Base-by-base conservation (phyloP, 2,329 filamentous ascomycete genomes). In the Verticillium nubilum region DNA sequence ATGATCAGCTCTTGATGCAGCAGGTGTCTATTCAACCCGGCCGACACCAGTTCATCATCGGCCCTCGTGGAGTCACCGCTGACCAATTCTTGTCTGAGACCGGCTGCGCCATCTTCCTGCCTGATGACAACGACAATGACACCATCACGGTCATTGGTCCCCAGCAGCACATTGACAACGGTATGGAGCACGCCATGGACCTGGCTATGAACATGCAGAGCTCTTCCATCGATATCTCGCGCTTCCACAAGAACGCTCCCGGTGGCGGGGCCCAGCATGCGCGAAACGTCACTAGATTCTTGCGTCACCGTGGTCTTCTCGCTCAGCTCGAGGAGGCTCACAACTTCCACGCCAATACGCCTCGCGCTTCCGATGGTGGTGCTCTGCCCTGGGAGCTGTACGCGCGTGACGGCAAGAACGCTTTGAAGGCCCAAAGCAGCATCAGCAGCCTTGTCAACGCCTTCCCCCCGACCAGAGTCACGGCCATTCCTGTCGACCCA, bases 41-140 rank as follows among this genome's bases (percentile, higher is more conserved):
- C 55, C 87, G 92, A 57, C 95, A 98, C 72, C 93, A 96, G 72
- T 98, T 97, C 79, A 95, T 99, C 69, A 87, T 97, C 63, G 94
- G 94, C 57, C 87, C 94, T 62, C 85, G 88, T 62, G 92, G 91
- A 62, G 84, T 90, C 62, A 87, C 91, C 19, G 80, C 91, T 33
- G 86, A 97, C 60, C 86, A 97, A 53, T 97, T 99, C 79, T 86
- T 97, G 64, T 83, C 87, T 53, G 86, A 97, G 69, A 98, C 95
- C 60, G 94, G 94, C 63, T 99, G 95, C 74, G 86, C 90, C 52
- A 88, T 98, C 61, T 84, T 98, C 60, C 76, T 98, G 53, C 94
- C 92, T 7, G 81, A 81, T 27, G 86, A 88, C 26, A 86, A 91
- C 58, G 90, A 95, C 60, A 90, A 91, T 54, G 91, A 97, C 68